Evolutionary conservation across 2,329 filamentous ascomycete genomes (phyloP).

Genomic region (Sclerotinia subarctica): DNA sequence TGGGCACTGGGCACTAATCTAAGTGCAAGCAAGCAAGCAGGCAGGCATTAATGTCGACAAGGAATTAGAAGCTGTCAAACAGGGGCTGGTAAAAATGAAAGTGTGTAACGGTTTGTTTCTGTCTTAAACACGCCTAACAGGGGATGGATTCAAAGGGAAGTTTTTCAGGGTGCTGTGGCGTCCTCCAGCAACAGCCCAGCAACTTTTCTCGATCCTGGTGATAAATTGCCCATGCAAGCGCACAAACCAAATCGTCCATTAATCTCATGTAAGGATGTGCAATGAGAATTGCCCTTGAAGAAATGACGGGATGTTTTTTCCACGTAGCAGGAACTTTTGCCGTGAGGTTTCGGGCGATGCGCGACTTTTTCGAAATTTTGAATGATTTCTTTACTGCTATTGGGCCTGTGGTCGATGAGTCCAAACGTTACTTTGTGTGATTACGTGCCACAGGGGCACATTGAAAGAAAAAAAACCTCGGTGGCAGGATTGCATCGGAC

Average conservation of each 20-base stretch:
- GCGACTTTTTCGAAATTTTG: slow-evolving; percentile 19
- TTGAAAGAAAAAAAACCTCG: slow-evolving; percentile 7
- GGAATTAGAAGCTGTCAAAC: slow-evolving; percentile 27
- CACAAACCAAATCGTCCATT: slow-evolving; percentile 23
- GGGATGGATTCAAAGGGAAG: background rate
- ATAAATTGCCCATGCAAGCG: slow-evolving; percentile 21
- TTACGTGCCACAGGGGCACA: slow-evolving; percentile 24
- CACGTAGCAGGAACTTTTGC: slow-evolving; percentile 23
- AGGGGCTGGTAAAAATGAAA: slow-evolving; percentile 23
- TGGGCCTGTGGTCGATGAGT: slow-evolving; percentile 18
- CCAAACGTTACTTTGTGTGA: slow-evolving; percentile 16
- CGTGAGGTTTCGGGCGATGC: slow-evolving; percentile 22
- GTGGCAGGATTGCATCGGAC: slow-evolving; percentile 19
- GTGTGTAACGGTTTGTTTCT: slow-evolving; percentile 20
- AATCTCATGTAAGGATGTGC: background rate
- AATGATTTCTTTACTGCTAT: slow-evolving; percentile 14
- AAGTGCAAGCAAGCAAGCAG: slow-evolving; percentile 12
- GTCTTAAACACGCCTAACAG: slow-evolving; percentile 13
- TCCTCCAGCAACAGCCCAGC: slow-evolving; percentile 8
- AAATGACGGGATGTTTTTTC: slow-evolving; percentile 16
- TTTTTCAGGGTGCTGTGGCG: slow-evolving; percentile 24
- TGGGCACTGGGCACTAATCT: slow-evolving; percentile 27
- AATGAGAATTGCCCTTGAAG: slow-evolving; percentile 12
- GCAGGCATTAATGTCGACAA: slow-evolving; percentile 17
- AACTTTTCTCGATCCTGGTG: slow-evolving; percentile 22